phyloP scores from a whole-genome alignment of 2,329 filamentous ascomycete species.

The Scedosporium apiospermum region DNA sequence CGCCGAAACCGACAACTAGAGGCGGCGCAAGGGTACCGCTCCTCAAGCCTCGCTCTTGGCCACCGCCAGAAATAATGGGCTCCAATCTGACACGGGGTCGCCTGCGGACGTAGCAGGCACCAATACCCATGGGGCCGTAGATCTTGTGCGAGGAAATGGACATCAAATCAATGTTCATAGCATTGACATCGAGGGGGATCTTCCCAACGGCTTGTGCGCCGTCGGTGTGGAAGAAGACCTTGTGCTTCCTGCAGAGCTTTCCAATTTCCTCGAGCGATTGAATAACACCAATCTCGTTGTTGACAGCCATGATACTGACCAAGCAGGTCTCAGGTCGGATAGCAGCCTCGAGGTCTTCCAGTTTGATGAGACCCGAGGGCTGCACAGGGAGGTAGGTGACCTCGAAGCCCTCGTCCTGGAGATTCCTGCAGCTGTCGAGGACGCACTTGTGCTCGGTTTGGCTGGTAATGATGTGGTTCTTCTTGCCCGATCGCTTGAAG shows the following conservation, averaged over 20 bases:
- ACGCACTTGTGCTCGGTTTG: slow-evolving; percentile 99
- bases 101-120: slow-evolving; percentile 90
- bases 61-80: slow-evolving; percentile 90
- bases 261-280: slow-evolving; percentile 93
- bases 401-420: slow-evolving; percentile 94
- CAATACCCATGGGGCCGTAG: slow-evolving; percentile 94
- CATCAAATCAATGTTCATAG: slow-evolving; percentile 97
- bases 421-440: slow-evolving; percentile 88
- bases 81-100: slow-evolving; percentile 89
- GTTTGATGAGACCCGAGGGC: slow-evolving; percentile 71
- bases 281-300: slow-evolving; percentile 99
- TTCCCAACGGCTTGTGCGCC: slow-evolving; percentile 97
- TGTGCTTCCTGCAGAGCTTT: slow-evolving; percentile 79
- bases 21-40: slow-evolving; percentile 90
- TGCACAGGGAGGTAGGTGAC: slow-evolving; percentile 94
- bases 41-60: slow-evolving; percentile 88
- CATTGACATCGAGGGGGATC: slow-evolving; percentile 92
- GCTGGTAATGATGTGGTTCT: slow-evolving; percentile 95
- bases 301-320: slow-evolving; percentile 97
- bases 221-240: slow-evolving; percentile 97
- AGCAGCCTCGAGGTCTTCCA: slow-evolving; percentile 77
- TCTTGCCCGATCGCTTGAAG: slow-evolving; percentile 87
- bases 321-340: slow-evolving; percentile 85
- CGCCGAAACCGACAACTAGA: slow-evolving; percentile 84
- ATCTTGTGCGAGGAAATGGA: slow-evolving; percentile 98